Conservation (phyloP, 1,284 basidiomycete genomes). For the Sanguinoderma infundibulare region DNA sequence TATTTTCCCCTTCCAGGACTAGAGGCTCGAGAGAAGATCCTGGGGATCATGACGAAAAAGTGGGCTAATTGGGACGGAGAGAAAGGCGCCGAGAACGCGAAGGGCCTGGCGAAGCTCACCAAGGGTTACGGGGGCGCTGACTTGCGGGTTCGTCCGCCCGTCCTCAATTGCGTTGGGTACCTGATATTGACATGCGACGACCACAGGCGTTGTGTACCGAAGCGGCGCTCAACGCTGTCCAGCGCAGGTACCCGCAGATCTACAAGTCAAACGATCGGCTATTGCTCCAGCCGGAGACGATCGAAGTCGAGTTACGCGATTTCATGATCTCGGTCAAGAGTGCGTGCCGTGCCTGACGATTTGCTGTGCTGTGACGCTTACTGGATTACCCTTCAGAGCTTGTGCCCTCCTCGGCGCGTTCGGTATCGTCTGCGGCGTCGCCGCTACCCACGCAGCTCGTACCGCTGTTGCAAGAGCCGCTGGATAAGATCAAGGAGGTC, state of each 20-base stretch:
- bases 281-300: conserved; percentile 85
- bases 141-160: conserved; percentile 68
- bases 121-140: conserved; percentile 99
- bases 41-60: conserved; percentile 89
- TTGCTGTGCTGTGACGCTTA: conserved; percentile 10
- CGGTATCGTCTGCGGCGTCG: conserved; percentile 83
- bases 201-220: conserved; percentile 91
- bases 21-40: conserved; percentile 87
- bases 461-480: conserved; percentile 72
- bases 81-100: conserved; percentile 57
- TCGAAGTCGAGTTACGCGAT: conserved; percentile 87
- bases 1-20: conserved; percentile 93
- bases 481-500: conserved; percentile 75
- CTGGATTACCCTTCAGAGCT: conserved; percentile 58
- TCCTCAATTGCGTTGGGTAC: not conserved
- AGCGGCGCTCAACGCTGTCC: conserved; percentile 95
- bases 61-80: conserved; percentile 88
- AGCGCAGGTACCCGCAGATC: conserved; percentile 96
- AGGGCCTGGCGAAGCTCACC: conserved; percentile 85
- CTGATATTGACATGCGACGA: not conserved
- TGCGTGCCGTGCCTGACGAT: conserved; percentile 48
- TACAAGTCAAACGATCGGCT: conserved; percentile 92
- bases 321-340: conserved; percentile 99
- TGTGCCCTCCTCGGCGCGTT: conserved; percentile 93
- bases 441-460: conserved; percentile 89